Conservation (phyloP, 2,329 filamentous ascomycete species). For the Tolypocladium tundrense region DNA sequence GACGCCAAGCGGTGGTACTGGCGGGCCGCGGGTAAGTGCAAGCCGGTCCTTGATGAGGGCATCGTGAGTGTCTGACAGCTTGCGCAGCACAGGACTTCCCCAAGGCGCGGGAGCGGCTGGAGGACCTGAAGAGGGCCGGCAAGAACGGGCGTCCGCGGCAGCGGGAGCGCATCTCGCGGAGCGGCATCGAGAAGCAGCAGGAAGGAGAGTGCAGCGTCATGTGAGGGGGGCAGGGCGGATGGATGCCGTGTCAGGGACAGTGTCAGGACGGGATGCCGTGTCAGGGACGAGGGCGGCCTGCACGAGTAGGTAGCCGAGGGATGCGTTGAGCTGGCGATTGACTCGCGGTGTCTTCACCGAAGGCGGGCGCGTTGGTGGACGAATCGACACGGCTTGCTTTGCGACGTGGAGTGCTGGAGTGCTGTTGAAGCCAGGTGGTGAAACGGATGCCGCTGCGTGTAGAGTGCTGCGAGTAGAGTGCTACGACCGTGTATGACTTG, state of each 20-base stretch:
- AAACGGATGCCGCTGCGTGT: too few species aligned
- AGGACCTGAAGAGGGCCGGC: constrained; percentile 78
- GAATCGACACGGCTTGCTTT: too few species aligned
- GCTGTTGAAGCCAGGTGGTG: too few species aligned
- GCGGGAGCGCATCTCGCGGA: constrained; percentile 70
- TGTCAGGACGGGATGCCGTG: background rate
- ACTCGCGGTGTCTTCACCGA: too few species aligned
- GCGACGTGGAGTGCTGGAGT: too few species aligned
- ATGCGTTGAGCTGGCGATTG: too few species aligned
- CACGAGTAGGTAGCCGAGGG: background rate
- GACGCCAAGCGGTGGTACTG: constrained; percentile 99
- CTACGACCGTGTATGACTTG: too few species aligned
- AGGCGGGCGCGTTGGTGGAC: too few species aligned
- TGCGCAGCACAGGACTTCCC: constrained; percentile 78
- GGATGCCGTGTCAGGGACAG: too few species aligned
- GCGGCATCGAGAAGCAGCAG: constrained; percentile 70
- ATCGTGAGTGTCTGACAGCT: background rate
- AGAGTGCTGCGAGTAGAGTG: too few species aligned
- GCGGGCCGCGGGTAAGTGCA: constrained; percentile 78
- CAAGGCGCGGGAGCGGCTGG: constrained; percentile 83
- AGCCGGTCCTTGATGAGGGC: background rate
- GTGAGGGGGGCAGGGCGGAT: constrained; percentile 31
- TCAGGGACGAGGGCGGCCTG: background rate
- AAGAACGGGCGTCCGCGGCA: constrained; percentile 57
- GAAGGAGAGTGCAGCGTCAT: constrained; percentile 83